A percentile compares a stretch with the other conserved stretches of the same genome.
phyloP scores from a whole-genome alignment of 176 grass and related monocot genomes.

The Aegilops bicornis region DNA sequence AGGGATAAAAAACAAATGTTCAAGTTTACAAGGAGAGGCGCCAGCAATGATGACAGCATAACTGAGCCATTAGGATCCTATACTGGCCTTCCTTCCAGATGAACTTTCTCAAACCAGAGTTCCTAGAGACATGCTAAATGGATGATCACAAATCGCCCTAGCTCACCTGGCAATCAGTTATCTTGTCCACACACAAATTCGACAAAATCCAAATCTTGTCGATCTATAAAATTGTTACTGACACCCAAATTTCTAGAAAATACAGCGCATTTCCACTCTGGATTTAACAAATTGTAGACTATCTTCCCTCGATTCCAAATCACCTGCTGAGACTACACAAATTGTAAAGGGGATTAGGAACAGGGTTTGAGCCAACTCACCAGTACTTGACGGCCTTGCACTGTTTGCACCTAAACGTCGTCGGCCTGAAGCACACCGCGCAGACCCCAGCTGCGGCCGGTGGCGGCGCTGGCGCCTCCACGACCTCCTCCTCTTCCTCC shows the following conservation, averaged over 20 bases:
- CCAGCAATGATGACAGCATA: not conserved
- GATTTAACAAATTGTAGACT: conserved; percentile 17
- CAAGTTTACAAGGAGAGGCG: not conserved
- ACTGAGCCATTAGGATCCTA: not conserved
- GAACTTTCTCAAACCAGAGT: not conserved
- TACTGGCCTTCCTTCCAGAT: not conserved
- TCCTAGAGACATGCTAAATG: not conserved
- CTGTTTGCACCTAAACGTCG: conserved; percentile 71
- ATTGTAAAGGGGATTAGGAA: conserved; percentile 15
- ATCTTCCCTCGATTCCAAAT: not conserved
- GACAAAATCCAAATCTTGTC: not conserved
- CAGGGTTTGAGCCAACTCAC: conserved; percentile 41
- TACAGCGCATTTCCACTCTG: conserved; percentile 9
- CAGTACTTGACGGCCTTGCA: conserved; percentile 98
- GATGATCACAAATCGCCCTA: not conserved
- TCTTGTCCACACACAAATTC: not conserved
- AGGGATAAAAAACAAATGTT: conserved; percentile 5
- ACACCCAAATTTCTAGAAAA: conserved; percentile 17
- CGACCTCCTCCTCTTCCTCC: not conserved
- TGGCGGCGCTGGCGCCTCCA: not conserved
- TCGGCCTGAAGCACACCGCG: conserved; percentile 71
- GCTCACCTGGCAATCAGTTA: not conserved
- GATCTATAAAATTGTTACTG: not conserved
- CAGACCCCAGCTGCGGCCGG: conserved; percentile 36
- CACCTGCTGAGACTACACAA: conserved; percentile 5